Conservation (phyloP, 1,284 basidiomycete species). For the Ustilago lituana region DNA sequence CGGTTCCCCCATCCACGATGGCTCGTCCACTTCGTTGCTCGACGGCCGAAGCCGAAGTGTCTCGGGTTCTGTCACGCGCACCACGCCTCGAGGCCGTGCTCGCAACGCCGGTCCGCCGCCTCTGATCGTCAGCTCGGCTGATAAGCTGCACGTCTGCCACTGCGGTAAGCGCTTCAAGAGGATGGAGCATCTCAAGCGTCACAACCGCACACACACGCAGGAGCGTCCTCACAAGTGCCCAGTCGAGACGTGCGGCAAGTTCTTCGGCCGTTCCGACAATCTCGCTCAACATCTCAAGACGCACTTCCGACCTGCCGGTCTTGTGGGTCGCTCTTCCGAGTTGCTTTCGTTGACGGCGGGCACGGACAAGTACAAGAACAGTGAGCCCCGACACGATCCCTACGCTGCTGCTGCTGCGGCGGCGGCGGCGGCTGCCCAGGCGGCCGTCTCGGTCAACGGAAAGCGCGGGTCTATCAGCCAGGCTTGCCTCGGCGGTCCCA, state of each 20-base stretch:
- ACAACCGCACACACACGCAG: slow-evolving; percentile 65
- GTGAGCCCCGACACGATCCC: slow-evolving; percentile 57
- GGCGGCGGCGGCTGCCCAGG: slow-evolving; percentile 44
- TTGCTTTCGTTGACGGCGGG: slow-evolving; percentile 39
- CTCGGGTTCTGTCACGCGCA: slow-evolving; percentile 37
- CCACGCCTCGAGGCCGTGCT: slow-evolving; percentile 39
- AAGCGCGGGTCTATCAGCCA: slow-evolving; percentile 35
- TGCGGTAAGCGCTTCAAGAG: slow-evolving; percentile 66
- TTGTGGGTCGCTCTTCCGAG: slow-evolving; percentile 49
- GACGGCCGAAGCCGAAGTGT: slow-evolving; percentile 35
- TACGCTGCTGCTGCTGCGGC: slow-evolving; percentile 56
- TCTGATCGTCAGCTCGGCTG: slow-evolving; percentile 63
- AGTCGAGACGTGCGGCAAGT: slow-evolving; percentile 63
- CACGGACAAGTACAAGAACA: slow-evolving; percentile 33
- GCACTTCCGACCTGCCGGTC: slow-evolving; percentile 58
- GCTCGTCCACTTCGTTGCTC: slow-evolving; percentile 34
- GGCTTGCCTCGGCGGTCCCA: slow-evolving; percentile 41
- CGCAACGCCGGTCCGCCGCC: slow-evolving; percentile 56
- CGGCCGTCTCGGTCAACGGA: slow-evolving; percentile 32
- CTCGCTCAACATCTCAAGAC: slow-evolving; percentile 66
- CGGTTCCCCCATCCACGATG: slow-evolving; percentile 38
- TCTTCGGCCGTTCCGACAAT: slow-evolving; percentile 65
- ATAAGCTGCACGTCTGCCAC: slow-evolving; percentile 66
- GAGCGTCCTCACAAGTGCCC: slow-evolving; percentile 65
- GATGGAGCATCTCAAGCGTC: slow-evolving; percentile 67